Evolutionary conservation across 73 alveolate genomes (phyloP).

Genomic region (Blepharisma stoltei): DNA sequence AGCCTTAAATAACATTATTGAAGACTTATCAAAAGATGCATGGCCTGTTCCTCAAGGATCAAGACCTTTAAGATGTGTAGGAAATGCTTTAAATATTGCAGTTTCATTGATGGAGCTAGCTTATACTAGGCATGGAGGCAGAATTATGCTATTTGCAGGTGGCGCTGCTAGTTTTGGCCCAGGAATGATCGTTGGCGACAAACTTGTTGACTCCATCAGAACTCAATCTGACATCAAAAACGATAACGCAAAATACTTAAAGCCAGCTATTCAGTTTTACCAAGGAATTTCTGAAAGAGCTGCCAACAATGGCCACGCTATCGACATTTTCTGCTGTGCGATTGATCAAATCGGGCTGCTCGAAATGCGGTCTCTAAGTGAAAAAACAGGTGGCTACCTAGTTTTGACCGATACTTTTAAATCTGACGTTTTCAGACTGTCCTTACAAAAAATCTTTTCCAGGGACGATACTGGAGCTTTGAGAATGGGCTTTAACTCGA

Average conservation of each 20-base stretch:
- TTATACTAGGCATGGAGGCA: slow-evolving; percentile 78
- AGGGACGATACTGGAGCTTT: slow-evolving; percentile 85
- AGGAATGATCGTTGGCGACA: slow-evolving; percentile 90
- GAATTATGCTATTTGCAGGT: slow-evolving; percentile 85
- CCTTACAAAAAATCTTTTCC: slow-evolving; percentile 83
- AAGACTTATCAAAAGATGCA: slow-evolving; percentile 94
- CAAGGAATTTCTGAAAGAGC: slow-evolving; percentile 79
- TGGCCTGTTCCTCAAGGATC: slow-evolving; percentile 88
- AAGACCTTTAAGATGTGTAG: slow-evolving; percentile 63
- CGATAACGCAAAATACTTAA: slow-evolving; percentile 77
- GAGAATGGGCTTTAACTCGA: slow-evolving; percentile 93
- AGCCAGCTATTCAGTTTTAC: slow-evolving; percentile 85
- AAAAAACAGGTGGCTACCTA: slow-evolving; percentile 95
- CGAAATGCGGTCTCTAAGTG: slow-evolving; percentile 91
- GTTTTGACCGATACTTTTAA: slow-evolving; percentile 92
- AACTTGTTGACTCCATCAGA: slow-evolving; percentile 73
- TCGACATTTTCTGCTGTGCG: slow-evolving; percentile 85
- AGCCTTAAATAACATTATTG: slow-evolving; percentile 87
- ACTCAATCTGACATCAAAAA: slow-evolving; percentile 76
- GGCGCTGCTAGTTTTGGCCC: slow-evolving; percentile 98
- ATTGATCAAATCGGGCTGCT: slow-evolving; percentile 93
- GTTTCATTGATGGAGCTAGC: slow-evolving; percentile 42
- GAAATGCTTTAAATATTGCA: slow-evolving; percentile 46
- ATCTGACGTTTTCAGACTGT: slow-evolving; percentile 90
- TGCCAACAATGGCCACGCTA: slow-evolving; percentile 67